Evolutionary conservation across 441 rosid genomes (phyloP), one percentile per base, ranked within the genome.

Genomic region (Brassica balearica): DNA sequence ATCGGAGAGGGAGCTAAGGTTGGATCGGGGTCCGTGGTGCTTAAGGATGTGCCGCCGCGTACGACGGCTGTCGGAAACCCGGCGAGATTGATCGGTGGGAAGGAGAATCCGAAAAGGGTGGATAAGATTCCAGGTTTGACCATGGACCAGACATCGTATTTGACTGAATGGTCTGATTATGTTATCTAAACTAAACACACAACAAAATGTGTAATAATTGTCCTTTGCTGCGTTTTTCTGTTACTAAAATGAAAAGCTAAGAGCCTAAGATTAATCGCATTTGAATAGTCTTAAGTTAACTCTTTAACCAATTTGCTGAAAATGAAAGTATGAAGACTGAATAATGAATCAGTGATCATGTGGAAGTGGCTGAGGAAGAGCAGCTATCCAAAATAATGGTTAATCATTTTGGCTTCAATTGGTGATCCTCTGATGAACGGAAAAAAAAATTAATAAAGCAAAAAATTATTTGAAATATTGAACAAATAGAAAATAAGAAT

Each of bases 1-100:
- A 17, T 55, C 4, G 60, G 60, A 2, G 60, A 55, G 23, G 60
- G 60, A 15, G 60, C 60, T 15, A 55, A 55, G 60, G 8, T 55
- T 15, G 60, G 60, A 17, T 55, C 60, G 23, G 60, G 60, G 3
- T 55, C 60, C 23, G 60, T 55, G 60, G 60, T 55, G 60, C 22
- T 55, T 7, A 55, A 55, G 60, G 60, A 55, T 3, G 60, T 55
- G 60, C 60, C 60, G 60, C 60, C 60, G 60, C 60, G 22, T 55
- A 55, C 60, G 23, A 55, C 60, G 60, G 60, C 60, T 10, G 60
- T 55, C 15, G 60, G 60, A 0, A 55, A 55, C 0, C 60, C 60
- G 60, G 60, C 60, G 60, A 55, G 60, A 2, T 55, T 55, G 11
- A 55, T 55, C 1, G 60, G 60, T 17, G 60, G 60, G 60, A 55